These are phyloP conservation scores for Penicillium sp. DNA, from an alignment of 2,329 filamentous ascomycete genomes.

Conservation along the genomic window DNA sequence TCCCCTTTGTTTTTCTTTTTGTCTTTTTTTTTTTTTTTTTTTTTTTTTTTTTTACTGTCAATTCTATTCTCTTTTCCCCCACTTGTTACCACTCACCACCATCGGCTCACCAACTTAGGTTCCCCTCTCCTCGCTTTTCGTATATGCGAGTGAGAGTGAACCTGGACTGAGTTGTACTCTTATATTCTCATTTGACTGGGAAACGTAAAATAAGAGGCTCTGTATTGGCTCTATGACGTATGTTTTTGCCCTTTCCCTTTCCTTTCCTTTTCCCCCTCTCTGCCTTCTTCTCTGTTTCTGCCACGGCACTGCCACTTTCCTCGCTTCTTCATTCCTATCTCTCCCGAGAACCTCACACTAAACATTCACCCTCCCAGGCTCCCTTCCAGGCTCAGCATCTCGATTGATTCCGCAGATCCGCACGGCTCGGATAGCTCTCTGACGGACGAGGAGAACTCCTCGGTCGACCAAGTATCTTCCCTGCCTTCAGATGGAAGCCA, in stretches of 20 bases:
- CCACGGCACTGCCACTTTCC: background rate
- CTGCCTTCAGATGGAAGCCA: slow-evolving; percentile 40
- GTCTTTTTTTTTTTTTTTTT: background rate
- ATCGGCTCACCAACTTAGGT: background rate
- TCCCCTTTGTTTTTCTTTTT: slow-evolving; percentile 8
- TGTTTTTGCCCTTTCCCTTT: slow-evolving; percentile 13
- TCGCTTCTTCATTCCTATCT: background rate
- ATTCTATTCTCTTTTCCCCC: background rate
- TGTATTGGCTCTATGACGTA: slow-evolving; percentile 23
- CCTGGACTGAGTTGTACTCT: background rate
- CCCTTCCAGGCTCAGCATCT: slow-evolving; percentile 40
- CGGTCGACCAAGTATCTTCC: slow-evolving; percentile 40
- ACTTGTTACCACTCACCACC: background rate
- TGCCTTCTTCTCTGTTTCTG: slow-evolving; percentile 1
- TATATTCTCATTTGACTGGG: background rate
- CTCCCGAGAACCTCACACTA: background rate
- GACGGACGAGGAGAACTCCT: slow-evolving; percentile 45
- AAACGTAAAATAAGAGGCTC: slow-evolving; percentile 2
- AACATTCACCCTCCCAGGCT: slow-evolving; percentile 7
- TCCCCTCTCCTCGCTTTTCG: slow-evolving; percentile 11
- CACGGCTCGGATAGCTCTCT: slow-evolving; percentile 38
- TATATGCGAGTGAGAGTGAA: slow-evolving; percentile 7
- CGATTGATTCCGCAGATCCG: slow-evolving; percentile 37
- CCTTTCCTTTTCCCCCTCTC: background rate
- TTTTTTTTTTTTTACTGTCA: background rate